A percentile compares a stretch with the other conserved stretches of the same genome.
phyloP scores from a whole-genome alignment of 2,329 filamentous ascomycete genomes.

The Raffaelea arxii region DNA sequence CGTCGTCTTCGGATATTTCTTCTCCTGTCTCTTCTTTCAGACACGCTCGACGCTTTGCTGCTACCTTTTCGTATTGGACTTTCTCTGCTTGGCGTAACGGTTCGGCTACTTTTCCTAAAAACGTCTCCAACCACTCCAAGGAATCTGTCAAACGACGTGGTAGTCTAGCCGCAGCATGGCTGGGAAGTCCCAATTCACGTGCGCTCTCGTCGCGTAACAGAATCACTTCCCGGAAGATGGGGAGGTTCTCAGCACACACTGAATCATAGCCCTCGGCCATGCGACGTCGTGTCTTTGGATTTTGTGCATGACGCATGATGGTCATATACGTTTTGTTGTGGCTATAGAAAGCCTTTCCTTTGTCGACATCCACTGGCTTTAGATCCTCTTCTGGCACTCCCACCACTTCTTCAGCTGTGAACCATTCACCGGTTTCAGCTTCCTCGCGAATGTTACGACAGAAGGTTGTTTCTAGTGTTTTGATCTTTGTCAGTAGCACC shows the following conservation, averaged over 20 bases:
- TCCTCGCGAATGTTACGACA: not conserved
- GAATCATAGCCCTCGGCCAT: not conserved
- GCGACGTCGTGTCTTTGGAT: not conserved
- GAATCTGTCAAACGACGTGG: not conserved
- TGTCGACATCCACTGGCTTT: not conserved
- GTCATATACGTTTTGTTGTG: not conserved
- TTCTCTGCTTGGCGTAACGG: not conserved
- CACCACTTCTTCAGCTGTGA: not conserved
- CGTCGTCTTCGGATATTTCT: no score
- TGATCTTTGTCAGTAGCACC: not conserved
- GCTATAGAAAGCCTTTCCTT: not conserved
- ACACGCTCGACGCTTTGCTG: not conserved
- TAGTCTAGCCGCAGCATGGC: not conserved
- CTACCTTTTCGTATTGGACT: not conserved
- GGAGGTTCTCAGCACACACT: not conserved
- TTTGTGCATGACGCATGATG: not conserved
- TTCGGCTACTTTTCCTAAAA: not conserved
- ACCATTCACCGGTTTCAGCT: not conserved
- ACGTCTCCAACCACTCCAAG: not conserved
- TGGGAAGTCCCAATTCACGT: not conserved
- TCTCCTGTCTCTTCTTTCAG: not conserved
- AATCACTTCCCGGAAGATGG: not conserved
- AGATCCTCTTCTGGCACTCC: not conserved
- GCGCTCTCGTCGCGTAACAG: not conserved
- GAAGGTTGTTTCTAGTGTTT: not conserved